phyloP scores from a whole-genome alignment of 23 red algal genomes.

The Cyanidiococcus yangmingshanensis region DNA sequence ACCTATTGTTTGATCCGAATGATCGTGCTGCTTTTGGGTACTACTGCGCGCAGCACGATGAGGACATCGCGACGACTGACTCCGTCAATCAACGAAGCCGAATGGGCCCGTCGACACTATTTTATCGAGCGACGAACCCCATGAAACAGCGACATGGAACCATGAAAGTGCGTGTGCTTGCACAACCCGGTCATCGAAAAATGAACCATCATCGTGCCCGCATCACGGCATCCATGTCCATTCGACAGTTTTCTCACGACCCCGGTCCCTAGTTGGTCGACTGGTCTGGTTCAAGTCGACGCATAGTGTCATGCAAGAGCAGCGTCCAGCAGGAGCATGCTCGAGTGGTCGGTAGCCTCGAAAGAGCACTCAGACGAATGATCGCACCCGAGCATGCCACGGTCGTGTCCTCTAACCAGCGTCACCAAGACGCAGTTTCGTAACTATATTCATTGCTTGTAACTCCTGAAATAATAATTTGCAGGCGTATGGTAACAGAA shows the following conservation, averaged over 20 bases:
- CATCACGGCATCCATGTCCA: background rate
- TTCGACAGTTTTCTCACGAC: too few species aligned
- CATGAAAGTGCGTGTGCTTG: background rate
- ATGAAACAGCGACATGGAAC: background rate
- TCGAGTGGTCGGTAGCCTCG: too few species aligned
- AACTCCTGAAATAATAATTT: constrained; percentile 96
- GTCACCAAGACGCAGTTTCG: constrained; percentile 46
- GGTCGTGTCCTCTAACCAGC: too few species aligned
- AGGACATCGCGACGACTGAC: background rate
- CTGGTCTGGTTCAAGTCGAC: too few species aligned
- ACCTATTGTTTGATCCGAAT: constrained; percentile 1
- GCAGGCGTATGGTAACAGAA: constrained; percentile 93
- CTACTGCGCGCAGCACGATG: background rate
- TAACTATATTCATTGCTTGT: constrained; percentile 91
- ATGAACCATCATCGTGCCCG: background rate
- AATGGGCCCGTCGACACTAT: constrained; percentile 12
- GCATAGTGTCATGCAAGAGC: too few species aligned
- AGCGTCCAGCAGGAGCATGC: too few species aligned
- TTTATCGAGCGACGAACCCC: background rate
- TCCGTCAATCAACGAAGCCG: background rate
- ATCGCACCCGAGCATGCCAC: too few species aligned
- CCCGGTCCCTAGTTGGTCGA: too few species aligned
- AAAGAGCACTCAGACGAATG: too few species aligned
- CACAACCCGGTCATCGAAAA: background rate
- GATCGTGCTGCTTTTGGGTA: background rate